phyloP scores from a whole-genome alignment of 768 basidiomycete genomes.

The Boletus huronensis region DNA sequence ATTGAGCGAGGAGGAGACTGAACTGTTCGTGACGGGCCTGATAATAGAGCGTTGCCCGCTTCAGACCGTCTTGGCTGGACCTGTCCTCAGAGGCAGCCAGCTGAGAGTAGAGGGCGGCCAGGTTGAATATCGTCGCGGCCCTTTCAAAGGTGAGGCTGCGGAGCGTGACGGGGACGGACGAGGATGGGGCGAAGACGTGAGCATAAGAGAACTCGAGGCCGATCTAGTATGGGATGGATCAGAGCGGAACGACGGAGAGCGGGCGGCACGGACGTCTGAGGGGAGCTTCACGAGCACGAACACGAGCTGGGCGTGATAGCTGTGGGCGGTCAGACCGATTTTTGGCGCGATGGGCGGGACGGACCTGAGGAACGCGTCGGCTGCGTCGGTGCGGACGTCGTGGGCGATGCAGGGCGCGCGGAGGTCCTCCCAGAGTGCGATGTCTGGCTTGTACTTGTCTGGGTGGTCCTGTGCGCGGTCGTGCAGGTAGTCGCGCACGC shows the following conservation, averaged over 20 bases:
- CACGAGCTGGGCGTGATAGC: constrained; percentile 89
- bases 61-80: constrained; percentile 74
- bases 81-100: constrained; percentile 72
- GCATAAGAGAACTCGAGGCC: constrained; percentile 70
- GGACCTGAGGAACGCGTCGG: constrained; percentile 55
- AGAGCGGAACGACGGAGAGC: constrained; percentile 10
- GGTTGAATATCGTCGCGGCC: constrained; percentile 75
- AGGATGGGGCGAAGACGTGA: constrained; percentile 56
- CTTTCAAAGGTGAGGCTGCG: constrained; percentile 81
- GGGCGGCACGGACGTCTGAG: constrained; percentile 50
- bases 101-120: constrained; percentile 82
- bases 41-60: constrained; percentile 66
- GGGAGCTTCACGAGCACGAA: constrained; percentile 86
- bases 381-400: constrained; percentile 50
- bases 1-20: constrained; percentile 10
- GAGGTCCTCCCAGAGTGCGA: constrained; percentile 64
- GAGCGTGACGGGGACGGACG: constrained; percentile 56
- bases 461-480: constrained; percentile 71
- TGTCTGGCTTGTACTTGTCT: constrained; percentile 79
- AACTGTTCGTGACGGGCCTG: constrained; percentile 45
- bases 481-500: constrained; percentile 65
- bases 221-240: constrained; percentile 44
- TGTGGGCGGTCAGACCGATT: constrained; percentile 30
- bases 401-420: constrained; percentile 57
- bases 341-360: constrained; percentile 24